Evolutionary conservation across 129 eudicot genomes (phyloP), one percentile per base, ranked within the genome.

Genomic region (Flaveria linearis): DNA sequence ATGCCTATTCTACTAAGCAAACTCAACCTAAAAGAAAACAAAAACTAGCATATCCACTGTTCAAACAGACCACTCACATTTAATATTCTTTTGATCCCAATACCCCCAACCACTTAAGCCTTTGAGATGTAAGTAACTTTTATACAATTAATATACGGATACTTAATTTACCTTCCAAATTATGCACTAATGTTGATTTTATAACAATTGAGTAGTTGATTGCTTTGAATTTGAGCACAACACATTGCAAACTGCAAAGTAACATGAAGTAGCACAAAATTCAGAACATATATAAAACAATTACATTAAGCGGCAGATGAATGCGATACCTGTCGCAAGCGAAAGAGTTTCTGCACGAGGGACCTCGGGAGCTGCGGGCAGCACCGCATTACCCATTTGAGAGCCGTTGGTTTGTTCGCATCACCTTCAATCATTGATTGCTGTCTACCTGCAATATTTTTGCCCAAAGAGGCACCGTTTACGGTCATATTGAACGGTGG

Each of bases 301-400:
- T 10, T 15, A 9, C 33, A 50, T 61, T 11, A 4, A 22, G 39
- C 7, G 39, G 39, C 30, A 20, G 7, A 65, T 11, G 39, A 56
- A 53, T 39, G 53, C 18, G 20, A 78, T 67, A 90, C 99, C 96
- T 91, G 96, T 87, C 99, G 80, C 67, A 95, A 80, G 14, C 99
- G 96, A 55, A 95, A 95, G 28, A 95, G 91, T 69, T 95, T 95
- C 69, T 95, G 96, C 10, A 95, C 96, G 17, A 95, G 95, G 15
- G 90, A 87, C 81, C 87, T 85, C 6, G 99, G 97, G 14, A 95
- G 81, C 66, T 88, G 81, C 47, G 99, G 99, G 82, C 97, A 88
- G 78, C 97, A 95, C 47, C 82, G 75, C 15, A 74, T 84, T 1
- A 95, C 92, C 99, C 99, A 95, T 73, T 91, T 91, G 11, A 91